A percentile compares a stretch with the other conserved stretches of the same genome.
phyloP scores from a whole-genome alignment of 1,284 basidiomycete species.

The Somion occarium region DNA sequence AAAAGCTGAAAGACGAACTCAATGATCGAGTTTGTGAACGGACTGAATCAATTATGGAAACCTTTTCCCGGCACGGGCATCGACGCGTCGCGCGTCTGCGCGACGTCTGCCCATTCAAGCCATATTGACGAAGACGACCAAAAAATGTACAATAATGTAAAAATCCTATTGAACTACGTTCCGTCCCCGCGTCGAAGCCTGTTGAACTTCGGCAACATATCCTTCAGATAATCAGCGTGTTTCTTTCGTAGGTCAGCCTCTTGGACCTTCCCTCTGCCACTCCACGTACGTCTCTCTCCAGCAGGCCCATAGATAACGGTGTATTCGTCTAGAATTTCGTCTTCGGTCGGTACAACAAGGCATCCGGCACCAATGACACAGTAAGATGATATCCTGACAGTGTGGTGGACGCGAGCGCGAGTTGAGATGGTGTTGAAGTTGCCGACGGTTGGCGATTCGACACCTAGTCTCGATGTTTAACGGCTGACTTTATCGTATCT shows the following conservation, averaged over 20 bases:
- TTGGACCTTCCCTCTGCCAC: conserved; percentile 79
- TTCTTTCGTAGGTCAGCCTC: conserved; percentile 81
- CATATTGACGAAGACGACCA: no score
- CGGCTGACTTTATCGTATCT: conserved; percentile 1
- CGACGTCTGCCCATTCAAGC: no score
- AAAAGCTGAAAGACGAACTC: no score
- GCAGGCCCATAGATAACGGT: conserved; percentile 81
- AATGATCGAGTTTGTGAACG: no score
- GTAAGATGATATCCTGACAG: conserved; percentile 71
- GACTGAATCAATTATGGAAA: no score
- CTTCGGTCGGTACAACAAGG: conserved; percentile 67
- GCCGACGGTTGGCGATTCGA: conserved; percentile 82
- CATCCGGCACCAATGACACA: conserved; percentile 82
- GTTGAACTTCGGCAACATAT: conserved; percentile 89
- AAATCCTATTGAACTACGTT: conserved; percentile 1
- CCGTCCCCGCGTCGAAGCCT: conserved; percentile 35
- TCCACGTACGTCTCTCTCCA: conserved; percentile 76
- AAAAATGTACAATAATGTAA: background rate
- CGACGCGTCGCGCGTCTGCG: no score
- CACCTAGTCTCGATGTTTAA: conserved; percentile 41
- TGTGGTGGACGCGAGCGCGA: conserved; percentile 73
- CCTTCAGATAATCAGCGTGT: conserved; percentile 86
- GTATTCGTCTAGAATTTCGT: conserved; percentile 78
- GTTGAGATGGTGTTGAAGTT: conserved; percentile 83
- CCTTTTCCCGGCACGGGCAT: no score